Evolutionary conservation across 139 green algal species (phyloP), one percentile per base, ranked within the genome.

Genomic region (Limnomonas spitsbergensis): DNA sequence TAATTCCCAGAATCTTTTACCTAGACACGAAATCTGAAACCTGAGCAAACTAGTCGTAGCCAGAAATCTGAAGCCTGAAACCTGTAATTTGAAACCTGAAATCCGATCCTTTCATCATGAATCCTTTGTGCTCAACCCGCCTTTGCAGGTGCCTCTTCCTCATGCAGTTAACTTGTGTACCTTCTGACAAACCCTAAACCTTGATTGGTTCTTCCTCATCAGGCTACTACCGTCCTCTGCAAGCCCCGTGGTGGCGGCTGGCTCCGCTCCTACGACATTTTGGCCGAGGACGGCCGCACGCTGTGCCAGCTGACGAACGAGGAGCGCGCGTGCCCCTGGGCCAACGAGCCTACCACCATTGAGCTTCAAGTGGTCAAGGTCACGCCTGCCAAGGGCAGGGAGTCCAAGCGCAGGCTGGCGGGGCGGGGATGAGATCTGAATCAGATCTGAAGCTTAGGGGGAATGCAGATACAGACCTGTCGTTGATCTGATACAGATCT

Each of bases 181-280:
- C 47, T 29, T 61, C 47, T 61, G 14, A 61, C 20, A 29, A 29
- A 61, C 14, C 20, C 20, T 14, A 61, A 14, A 61, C 14, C 47
- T 29, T 61, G 20, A 61, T 29, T 20, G 14, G 47, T 61, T 14
- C 47, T 29, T 61, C 20, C 14, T 61, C 47, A n/a, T 61, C 47
- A 61, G 47, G 20, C 47, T 20, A 61, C 47, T 61, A 29, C 47
- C 20, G 47, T 61, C 14, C 47, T 61, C 14, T 29, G 47, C 20
- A 61, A 61, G 47, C 47, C 47, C 20, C 14, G 47, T 61, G 47
- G 47, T 61, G 20, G 47, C 47, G 47, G 47, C 47, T 61, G 47
- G 47, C 47, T 61, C 14, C 47, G 47, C 47, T 61, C 47, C 47
- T 61, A 61, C 47, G 47, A 61, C 47, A 61, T 61, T 20, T 61